Percentiles rank a stretch among this genome's conserved stretches.
phyloP scores from a whole-genome alignment of 164 flowering plant species.

The Umbellularia californica region DNA sequence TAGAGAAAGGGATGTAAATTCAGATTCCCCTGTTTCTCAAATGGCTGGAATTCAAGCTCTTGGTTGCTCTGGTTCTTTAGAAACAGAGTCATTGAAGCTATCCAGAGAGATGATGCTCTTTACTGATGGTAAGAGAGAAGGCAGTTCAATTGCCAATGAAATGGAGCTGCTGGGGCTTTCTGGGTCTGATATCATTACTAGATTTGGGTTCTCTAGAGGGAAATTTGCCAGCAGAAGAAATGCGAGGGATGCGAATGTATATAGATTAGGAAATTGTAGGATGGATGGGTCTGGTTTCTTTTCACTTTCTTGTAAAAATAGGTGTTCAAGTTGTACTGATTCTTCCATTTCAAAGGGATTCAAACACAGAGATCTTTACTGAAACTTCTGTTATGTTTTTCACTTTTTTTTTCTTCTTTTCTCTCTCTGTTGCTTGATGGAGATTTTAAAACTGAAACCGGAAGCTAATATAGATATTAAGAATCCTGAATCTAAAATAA shows the following conservation, averaged over 20 bases:
- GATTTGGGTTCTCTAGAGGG: neutral
- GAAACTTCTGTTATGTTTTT: neutral
- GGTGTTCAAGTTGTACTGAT: neutral
- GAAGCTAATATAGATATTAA: too few relatives aligned
- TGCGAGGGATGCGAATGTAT: neutral
- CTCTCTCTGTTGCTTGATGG: too few relatives aligned
- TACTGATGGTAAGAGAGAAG: neutral
- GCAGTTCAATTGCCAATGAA: too few relatives aligned
- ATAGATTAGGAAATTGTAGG: neutral
- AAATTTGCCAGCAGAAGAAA: neutral
- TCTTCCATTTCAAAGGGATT: neutral
- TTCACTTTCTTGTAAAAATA: neutral
- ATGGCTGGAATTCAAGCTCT: neutral
- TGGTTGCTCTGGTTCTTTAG: neutral
- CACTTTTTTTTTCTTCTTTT: too few relatives aligned
- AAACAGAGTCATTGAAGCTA: neutral
- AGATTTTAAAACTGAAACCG: too few relatives aligned
- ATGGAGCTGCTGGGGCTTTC: neutral
- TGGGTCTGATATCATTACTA: neutral
- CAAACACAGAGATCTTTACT: neutral
- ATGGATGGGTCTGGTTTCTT: slow-evolving; percentile 1
- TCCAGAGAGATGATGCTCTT: neutral
- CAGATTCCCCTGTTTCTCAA: neutral
- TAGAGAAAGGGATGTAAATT: neutral
- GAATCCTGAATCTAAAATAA: too few relatives aligned